A percentile compares a stretch with the other conserved stretches of the same genome.
Evolutionary conservation across 2,329 filamentous ascomycete genomes (phyloP).

Genomic region (Sporothrix luriei): DNA sequence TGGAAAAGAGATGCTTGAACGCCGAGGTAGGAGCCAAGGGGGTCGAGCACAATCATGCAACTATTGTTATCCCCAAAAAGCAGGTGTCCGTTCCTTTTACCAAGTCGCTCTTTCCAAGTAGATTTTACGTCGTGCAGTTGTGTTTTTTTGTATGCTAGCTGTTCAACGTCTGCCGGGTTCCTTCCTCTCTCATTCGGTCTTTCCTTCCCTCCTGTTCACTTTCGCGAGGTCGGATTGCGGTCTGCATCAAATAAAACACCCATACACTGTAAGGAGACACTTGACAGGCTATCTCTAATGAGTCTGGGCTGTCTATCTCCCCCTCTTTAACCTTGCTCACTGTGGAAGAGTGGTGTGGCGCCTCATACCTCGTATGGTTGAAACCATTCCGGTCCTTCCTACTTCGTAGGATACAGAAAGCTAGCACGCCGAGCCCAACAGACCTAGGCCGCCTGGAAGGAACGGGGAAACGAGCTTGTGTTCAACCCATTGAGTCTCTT

Average conservation of each 20-base stretch:
- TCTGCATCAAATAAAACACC: neutral
- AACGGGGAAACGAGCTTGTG: neutral
- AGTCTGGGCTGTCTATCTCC: neutral
- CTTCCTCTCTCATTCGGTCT: neutral
- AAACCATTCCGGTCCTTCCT: neutral
- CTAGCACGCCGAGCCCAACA: neutral
- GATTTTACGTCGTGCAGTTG: neutral
- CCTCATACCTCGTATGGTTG: constrained; percentile 3
- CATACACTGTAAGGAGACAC: constrained; percentile 7
- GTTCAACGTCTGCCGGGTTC: neutral
- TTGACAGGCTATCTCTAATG: neutral
- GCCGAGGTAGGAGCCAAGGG: neutral
- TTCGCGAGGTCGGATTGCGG: neutral
- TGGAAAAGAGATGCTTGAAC: neutral
- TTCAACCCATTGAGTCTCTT: neutral
- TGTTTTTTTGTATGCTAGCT: neutral
- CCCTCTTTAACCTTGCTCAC: neutral
- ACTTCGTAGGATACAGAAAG: neutral
- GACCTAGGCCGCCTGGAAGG: neutral
- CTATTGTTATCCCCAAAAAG: neutral
- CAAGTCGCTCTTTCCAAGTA: neutral
- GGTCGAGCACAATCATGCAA: neutral
- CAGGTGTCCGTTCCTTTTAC: neutral
- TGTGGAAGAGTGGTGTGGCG: neutral
- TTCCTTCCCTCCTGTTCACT: neutral